Base-by-base conservation (phyloP, 371 early-diverging fungal species). In the Quaeritorhiza haematococci region DNA sequence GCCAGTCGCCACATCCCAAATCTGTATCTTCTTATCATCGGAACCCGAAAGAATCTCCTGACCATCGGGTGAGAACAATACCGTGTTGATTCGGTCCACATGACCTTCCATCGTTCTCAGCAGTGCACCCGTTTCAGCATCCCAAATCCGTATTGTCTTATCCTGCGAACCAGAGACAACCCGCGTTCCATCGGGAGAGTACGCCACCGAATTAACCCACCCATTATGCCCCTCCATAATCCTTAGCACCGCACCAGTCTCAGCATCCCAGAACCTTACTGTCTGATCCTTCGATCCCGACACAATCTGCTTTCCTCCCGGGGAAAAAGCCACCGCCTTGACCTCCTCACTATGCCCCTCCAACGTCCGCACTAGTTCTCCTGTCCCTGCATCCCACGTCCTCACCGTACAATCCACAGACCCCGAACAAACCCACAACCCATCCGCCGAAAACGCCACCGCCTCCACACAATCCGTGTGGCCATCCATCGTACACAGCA, bases 61-160 rank as follows among this genome's bases (percentile, higher is more conserved):
- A 27, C 73, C 78, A 6, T 63, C 49, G 13, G 49, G 49, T n/a
- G n/a, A n/a, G n/a, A n/a, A n/a, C n/a, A n/a, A n/a, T n/a, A n/a
- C n/a, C n/a, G n/a, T n/a, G n/a, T n/a, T n/a, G n/a, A n/a, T n/a
- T n/a, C n/a, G n/a, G n/a, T n/a, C n/a, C n/a, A n/a, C n/a, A n/a
- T 38, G 38, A 8, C 91, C 93, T 50, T 72, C 68, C 48, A 96
- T 74, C 0, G 86, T 86, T 50, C 74, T 64, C 0, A 84, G 57
- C 63, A 87, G 86, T 44, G 77, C 68, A 13, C 96, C 97, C 23
- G 93, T 88, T 34, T 84, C 71, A 5, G 90, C 88, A 60, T 93
- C 84, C 99, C 99, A 99, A 8, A 97, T 74, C 61, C 88, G 85
- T 62, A 99, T 93, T 15, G 92, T 87, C 61, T 87, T 84, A 71